phyloP scores from a whole-genome alignment of 2,329 filamentous ascomycete genomes.

The Diplodia mutila region DNA sequence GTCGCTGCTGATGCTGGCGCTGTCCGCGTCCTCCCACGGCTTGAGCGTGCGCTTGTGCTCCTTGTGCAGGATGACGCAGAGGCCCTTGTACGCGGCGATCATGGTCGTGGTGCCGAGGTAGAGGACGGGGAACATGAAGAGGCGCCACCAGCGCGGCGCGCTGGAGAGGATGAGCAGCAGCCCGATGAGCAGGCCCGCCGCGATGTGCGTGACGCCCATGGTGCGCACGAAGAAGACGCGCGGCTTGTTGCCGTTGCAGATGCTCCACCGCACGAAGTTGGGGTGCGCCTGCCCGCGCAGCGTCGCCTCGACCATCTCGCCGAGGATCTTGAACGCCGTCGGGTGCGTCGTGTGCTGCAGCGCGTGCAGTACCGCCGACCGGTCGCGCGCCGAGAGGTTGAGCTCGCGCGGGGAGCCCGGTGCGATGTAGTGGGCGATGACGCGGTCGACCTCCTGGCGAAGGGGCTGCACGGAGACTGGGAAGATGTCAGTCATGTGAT shows the following conservation, averaged over 20 bases:
- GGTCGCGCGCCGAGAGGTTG: constrained; percentile 71
- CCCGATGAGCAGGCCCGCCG: constrained; percentile 61
- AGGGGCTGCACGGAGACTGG: constrained; percentile 59
- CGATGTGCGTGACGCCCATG: constrained; percentile 64
- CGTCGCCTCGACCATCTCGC: constrained; percentile 66
- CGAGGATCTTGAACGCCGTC: constrained; percentile 66
- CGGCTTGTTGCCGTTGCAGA: constrained; percentile 78
- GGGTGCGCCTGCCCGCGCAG: constrained; percentile 77
- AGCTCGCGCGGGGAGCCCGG: constrained; percentile 69
- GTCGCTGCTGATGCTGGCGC: constrained; percentile 25
- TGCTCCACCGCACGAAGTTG: constrained; percentile 83
- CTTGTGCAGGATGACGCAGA: constrained; percentile 77
- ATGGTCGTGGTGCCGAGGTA: constrained; percentile 72
- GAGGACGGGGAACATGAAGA: constrained; percentile 67
- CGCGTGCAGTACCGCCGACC: constrained; percentile 65
- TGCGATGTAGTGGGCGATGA: constrained; percentile 76
- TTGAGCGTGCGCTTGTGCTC: constrained; percentile 76
- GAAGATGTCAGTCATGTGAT: background rate
- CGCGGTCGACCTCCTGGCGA: constrained; percentile 72
- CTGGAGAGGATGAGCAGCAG: constrained; percentile 69
- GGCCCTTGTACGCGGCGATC: constrained; percentile 74
- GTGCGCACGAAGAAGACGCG: constrained; percentile 71
- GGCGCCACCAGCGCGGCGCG: constrained; percentile 66
- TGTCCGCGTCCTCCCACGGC: constrained; percentile 70
- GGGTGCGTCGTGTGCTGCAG: constrained; percentile 78